Evolutionary conservation across 257 asterid species (phyloP), one percentile per base, ranked within the genome.

Genomic region (Solanum lycopersicoides): DNA sequence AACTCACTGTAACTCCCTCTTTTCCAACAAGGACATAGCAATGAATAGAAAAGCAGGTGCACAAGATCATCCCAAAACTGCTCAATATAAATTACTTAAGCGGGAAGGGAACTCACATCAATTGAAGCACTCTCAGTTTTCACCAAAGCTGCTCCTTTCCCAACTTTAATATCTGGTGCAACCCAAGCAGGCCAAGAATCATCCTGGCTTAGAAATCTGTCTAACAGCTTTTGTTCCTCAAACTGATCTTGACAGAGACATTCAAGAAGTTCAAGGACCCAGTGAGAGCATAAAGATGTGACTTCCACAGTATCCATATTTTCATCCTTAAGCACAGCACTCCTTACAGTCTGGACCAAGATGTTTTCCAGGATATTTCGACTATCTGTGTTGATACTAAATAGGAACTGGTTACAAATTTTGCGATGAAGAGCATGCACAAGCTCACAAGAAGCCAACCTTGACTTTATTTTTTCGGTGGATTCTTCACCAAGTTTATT

Each of bases 201-300:
- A 90, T 87, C 92, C 92, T 89, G 89, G 88, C 91, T 89, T 74
- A 97, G 91, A 12, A 97, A 87, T 88, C 89, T 91, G 86, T 95
- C 98, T 90, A 97, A 91, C 88, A 97, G 90, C 89, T 91, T 91
- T 88, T 96, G 99, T 89, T 93, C 94, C 93, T 95, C 98, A 87
- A 90, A 85, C 89, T 96, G 93, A 90, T 97, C 94, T 68, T 86
- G 86, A 88, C 96, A 94, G 87, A 95, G 88, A 89, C 84, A 20
- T 80, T 92, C 94, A 93, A 95, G 89, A 87, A 95, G 91, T 85
- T 92, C 95, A 72, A 91, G 90, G 89, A 91, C 87, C 98, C 98
- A 95, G 42, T 84, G 94, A 93, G 96, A 95, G 94, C 96, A 95
- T 41, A 92, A 90, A 53, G 96, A 92, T 90, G 93, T 86, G 87